phyloP scores from a whole-genome alignment of 208 protist species.

The Leishmania turanica region DNA sequence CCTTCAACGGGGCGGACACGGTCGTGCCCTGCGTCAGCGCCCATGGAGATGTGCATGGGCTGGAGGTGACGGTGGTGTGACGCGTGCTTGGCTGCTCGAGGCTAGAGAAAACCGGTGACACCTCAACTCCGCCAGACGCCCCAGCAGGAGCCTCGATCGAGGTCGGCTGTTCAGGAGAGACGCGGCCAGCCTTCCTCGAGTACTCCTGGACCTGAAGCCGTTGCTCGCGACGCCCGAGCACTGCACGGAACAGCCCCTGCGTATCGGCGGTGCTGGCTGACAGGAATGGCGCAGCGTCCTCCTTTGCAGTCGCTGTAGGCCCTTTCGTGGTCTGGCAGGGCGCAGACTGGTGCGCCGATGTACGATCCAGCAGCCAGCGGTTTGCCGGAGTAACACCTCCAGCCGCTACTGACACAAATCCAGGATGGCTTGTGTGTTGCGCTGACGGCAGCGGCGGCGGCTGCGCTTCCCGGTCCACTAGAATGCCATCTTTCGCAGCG shows the following conservation, averaged over 20 bases:
- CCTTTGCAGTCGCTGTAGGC: not conserved
- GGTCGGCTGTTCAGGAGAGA: not conserved
- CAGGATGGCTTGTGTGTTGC: not conserved
- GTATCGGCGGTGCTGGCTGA: not conserved
- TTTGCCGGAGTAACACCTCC: not conserved
- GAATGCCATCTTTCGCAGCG: conserved; percentile 3
- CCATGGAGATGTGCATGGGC: not conserved
- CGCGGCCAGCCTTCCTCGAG: not conserved
- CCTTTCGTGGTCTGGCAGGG: not conserved
- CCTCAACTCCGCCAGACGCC: not conserved
- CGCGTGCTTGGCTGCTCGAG: not conserved
- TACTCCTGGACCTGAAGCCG: conserved; percentile 7
- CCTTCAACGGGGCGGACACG: not conserved
- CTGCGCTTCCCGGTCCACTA: not conserved
- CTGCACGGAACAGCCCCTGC: conserved; percentile 8
- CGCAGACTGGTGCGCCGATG: not conserved
- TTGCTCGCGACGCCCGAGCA: conserved; percentile 17
- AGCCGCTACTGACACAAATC: not conserved
- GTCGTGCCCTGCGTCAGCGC: not conserved
- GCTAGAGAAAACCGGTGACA: not conserved
- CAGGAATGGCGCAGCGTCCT: not conserved
- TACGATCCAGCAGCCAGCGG: too few species aligned
- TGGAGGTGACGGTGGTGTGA: not conserved
- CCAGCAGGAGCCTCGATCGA: not conserved
- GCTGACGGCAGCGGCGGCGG: not conserved